Evolutionary conservation across 352 stramenopile species (phyloP).

Genomic region (Pythium volutum): DNA sequence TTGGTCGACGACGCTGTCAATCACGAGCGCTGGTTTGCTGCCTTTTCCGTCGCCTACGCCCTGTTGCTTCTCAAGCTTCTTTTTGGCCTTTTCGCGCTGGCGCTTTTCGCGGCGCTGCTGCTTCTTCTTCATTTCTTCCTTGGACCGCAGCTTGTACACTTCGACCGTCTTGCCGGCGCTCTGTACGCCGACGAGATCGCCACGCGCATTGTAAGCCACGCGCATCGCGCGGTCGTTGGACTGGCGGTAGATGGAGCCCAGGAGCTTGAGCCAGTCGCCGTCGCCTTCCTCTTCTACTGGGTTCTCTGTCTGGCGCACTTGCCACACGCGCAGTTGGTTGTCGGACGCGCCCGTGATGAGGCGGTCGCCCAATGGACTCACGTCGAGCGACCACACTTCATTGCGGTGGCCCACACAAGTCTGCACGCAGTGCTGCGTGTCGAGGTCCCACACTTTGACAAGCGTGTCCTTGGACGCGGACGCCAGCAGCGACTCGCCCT

Average conservation of each 20-base stretch:
- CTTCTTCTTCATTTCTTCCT: constrained; percentile 91
- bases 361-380: constrained; percentile 58
- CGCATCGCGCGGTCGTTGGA: constrained; percentile 69
- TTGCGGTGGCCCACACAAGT: constrained; percentile 92
- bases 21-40: constrained; percentile 10
- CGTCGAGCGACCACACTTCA: constrained; percentile 90
- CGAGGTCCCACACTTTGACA: constrained; percentile 94
- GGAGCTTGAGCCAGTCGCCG: constrained; percentile 52
- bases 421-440: constrained; percentile 93
- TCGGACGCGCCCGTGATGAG: constrained; percentile 80
- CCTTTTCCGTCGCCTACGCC: constrained; percentile 13
- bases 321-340: constrained; percentile 81
- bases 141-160: constrained; percentile 84
- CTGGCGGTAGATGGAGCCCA: constrained; percentile 73
- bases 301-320: constrained; percentile 27
- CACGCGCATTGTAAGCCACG: constrained; percentile 55
- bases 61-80: constrained; percentile 50
- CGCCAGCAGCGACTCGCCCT: constrained; percentile 49
- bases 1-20: constrained; percentile 29
- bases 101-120: constrained; percentile 87
- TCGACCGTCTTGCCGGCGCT: constrained; percentile 89
- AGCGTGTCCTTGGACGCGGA: constrained; percentile 92
- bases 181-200: constrained; percentile 72
- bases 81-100: constrained; percentile 84
- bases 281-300: constrained; percentile 23